Evolutionary conservation across 2,329 filamentous ascomycete genomes (phyloP).

Genomic region (Thelonectria rubi): DNA sequence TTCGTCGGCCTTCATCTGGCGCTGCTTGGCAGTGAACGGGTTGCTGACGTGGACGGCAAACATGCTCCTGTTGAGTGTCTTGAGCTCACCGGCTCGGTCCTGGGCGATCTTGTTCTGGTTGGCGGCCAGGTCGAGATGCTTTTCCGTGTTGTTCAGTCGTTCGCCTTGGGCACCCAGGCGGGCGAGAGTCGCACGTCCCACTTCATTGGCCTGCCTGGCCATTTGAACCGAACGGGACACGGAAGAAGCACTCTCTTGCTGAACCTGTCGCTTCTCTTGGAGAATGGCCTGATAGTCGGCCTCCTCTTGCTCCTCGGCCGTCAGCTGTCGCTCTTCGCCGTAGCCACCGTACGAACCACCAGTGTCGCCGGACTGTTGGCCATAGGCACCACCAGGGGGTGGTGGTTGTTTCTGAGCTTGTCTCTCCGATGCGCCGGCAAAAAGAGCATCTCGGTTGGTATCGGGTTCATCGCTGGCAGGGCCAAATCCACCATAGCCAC

Average conservation of each 20-base stretch:
- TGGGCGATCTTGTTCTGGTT: slow-evolving; percentile 80
- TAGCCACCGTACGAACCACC: slow-evolving; percentile 59
- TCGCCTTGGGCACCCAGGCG: slow-evolving; percentile 82
- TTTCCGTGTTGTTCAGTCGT: slow-evolving; percentile 81
- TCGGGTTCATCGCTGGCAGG: slow-evolving; percentile 55
- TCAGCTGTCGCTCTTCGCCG: slow-evolving; percentile 79
- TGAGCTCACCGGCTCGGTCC: slow-evolving; percentile 83
- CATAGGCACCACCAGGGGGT: slow-evolving; percentile 35
- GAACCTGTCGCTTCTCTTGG: slow-evolving; percentile 69
- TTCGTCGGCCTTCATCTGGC: slow-evolving; percentile 71
- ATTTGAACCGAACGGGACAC: slow-evolving; percentile 52
- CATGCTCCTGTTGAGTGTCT: slow-evolving; percentile 89
- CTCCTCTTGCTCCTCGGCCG: slow-evolving; percentile 80
- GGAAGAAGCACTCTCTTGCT: slow-evolving; percentile 71
- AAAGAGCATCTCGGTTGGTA: slow-evolving; percentile 69
- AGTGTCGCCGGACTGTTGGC: slow-evolving; percentile 39
- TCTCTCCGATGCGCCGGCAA: slow-evolving; percentile 64
- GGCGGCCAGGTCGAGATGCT: slow-evolving; percentile 81
- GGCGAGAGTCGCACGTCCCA: slow-evolving; percentile 76
- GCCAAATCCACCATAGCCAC: slow-evolving; percentile 70
- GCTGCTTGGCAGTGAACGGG: slow-evolving; percentile 76
- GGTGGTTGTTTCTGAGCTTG: slow-evolving; percentile 52
- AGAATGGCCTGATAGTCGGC: slow-evolving; percentile 73
- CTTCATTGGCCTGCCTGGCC: slow-evolving; percentile 55
- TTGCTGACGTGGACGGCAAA: slow-evolving; percentile 84